phyloP scores from a whole-genome alignment of 441 rosid species.

The Macaranga tanarius region DNA sequence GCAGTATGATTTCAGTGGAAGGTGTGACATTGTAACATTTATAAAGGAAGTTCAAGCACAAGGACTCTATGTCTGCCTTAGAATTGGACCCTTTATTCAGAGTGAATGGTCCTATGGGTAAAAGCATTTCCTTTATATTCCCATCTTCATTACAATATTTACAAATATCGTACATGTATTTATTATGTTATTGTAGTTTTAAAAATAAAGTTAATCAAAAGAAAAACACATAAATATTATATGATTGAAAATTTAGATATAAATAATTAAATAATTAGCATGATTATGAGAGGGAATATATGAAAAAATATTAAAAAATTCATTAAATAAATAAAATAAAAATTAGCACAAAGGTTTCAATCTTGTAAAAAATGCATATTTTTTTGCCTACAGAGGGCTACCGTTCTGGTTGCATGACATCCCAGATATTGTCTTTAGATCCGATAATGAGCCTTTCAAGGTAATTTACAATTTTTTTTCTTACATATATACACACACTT shows the following conservation, averaged over 20 bases:
- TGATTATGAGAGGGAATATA: too few species aligned
- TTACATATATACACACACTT: too few species aligned
- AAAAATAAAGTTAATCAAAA: too few species aligned
- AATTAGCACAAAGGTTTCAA: too few species aligned
- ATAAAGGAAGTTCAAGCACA: conserved; percentile 75
- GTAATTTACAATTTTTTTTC: conserved; percentile 21
- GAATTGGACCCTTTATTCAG: conserved; percentile 90
- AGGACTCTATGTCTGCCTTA: conserved; percentile 72
- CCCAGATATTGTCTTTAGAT: conserved; percentile 66
- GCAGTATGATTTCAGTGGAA: conserved; percentile 88
- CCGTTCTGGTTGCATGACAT: conserved; percentile 88
- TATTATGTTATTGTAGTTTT: background rate
- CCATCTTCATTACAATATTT: background rate
- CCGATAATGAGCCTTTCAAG: conserved; percentile 84
- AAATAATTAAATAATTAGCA: too few species aligned
- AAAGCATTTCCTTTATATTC: background rate
- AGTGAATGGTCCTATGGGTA: conserved; percentile 65
- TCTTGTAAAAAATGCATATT: too few species aligned
- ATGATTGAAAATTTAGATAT: too few species aligned
- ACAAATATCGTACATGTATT: background rate
- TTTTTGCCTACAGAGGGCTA: conserved; percentile 52
- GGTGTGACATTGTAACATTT: conserved; percentile 67
- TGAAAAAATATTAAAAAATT: too few species aligned
- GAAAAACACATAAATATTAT: too few species aligned
- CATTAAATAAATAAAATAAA: too few species aligned